phyloP scores from a whole-genome alignment of 495 filamentous ascomycete genomes.

The Mycothermus thermophilus region DNA sequence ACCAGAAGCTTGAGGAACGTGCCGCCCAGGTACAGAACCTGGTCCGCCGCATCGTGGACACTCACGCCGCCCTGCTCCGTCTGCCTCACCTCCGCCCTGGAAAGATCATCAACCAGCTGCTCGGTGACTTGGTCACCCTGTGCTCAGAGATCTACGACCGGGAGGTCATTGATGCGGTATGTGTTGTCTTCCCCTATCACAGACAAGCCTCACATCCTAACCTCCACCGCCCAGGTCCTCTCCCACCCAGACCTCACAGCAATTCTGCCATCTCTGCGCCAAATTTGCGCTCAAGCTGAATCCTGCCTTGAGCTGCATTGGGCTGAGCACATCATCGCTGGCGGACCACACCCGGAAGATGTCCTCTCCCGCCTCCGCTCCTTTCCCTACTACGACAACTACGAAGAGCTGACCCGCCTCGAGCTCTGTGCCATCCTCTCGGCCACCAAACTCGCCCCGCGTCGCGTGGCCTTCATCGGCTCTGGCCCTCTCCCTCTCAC shows the following conservation, averaged over 20 bases:
- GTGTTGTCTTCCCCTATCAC: not conserved
- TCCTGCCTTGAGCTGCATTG: slow-evolving; percentile 17
- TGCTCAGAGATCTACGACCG: slow-evolving; percentile 15
- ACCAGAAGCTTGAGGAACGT: slow-evolving; percentile 2
- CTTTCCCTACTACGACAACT: slow-evolving; percentile 22
- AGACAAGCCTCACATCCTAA: slow-evolving; percentile 1
- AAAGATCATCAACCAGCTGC: slow-evolving; percentile 11
- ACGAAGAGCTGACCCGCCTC: slow-evolving; percentile 17
- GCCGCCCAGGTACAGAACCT: slow-evolving; percentile 5
- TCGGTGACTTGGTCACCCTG: slow-evolving; percentile 14
- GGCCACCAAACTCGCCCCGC: slow-evolving; percentile 6
- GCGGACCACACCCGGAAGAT: not conserved
- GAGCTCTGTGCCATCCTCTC: slow-evolving; percentile 18
- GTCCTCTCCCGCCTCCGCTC: slow-evolving; percentile 7
- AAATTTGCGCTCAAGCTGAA: slow-evolving; percentile 16
- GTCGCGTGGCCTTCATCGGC: slow-evolving; percentile 17
- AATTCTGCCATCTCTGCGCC: slow-evolving; percentile 12
- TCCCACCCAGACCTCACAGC: slow-evolving; percentile 5
- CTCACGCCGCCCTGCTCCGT: slow-evolving; percentile 9
- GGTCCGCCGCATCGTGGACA: slow-evolving; percentile 9
- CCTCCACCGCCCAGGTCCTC: slow-evolving; percentile 11
- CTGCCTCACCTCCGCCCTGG: slow-evolving; percentile 10
- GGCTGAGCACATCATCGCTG: slow-evolving; percentile 8
- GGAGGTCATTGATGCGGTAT: slow-evolving; percentile 12
- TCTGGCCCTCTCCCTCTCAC: slow-evolving; percentile 19